Evolutionary conservation across 1,139 yeast genomes (phyloP).

Genomic region (Diutina pseudorugosa): DNA sequence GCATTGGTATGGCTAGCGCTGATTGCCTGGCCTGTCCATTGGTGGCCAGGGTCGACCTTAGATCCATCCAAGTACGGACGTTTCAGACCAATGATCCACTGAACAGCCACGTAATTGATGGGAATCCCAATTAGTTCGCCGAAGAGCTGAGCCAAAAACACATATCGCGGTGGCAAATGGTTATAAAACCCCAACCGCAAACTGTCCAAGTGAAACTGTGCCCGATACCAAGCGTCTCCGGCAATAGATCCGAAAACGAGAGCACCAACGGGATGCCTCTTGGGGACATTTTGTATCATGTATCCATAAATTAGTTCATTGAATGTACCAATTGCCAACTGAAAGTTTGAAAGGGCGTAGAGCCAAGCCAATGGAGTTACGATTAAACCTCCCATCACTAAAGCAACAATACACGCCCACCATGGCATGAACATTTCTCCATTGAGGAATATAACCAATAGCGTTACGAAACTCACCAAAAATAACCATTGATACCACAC

Average conservation of each 20-base stretch:
- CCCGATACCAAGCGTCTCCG: constrained; percentile 43
- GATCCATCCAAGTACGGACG: constrained; percentile 26
- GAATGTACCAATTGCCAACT: constrained; percentile 38
- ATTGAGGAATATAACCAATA: constrained; percentile 20
- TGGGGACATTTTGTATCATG: constrained; percentile 20
- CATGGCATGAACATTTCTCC: constrained; percentile 37
- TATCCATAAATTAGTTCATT: constrained; percentile 37
- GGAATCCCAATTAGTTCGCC: constrained; percentile 42
- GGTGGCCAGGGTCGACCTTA: constrained; percentile 31
- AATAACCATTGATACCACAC: constrained; percentile 30
- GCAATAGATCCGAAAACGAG: constrained; percentile 37
- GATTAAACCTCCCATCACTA: constrained; percentile 29
- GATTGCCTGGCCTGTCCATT: constrained; percentile 40
- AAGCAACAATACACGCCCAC: constrained; percentile 35
- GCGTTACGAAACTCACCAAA: constrained; percentile 18
- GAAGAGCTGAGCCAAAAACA: constrained; percentile 35
- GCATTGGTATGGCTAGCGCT: constrained; percentile 33
- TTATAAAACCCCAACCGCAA: constrained; percentile 38
- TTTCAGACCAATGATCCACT: constrained; percentile 32
- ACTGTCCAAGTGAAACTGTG: constrained; percentile 36
- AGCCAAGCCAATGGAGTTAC: constrained; percentile 39
- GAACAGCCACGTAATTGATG: constrained; percentile 31
- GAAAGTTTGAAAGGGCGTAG: constrained; percentile 39
- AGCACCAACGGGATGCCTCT: constrained; percentile 35
- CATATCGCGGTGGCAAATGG: constrained; percentile 33